These are phyloP conservation scores for Penicillium sp. DNA, from an alignment of 2,329 filamentous ascomycete genomes.

Conservation along the genomic window DNA sequence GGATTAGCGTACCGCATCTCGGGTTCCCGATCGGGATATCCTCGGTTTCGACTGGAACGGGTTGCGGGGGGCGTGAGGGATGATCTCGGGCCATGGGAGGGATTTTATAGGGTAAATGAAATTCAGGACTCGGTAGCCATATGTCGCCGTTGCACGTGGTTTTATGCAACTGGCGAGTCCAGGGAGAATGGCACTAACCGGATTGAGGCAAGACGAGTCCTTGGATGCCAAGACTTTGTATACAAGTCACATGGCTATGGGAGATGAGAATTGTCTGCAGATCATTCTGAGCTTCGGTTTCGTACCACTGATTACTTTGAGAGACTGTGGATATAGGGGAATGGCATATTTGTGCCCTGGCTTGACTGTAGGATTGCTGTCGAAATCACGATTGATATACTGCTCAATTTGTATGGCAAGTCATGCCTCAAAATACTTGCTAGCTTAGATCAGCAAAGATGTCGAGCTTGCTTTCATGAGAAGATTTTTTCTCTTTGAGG, in stretches of 20 bases:
- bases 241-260: neutral
- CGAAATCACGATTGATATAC: neutral
- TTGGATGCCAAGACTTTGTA: neutral
- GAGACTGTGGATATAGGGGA: too few species aligned
- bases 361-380: neutral
- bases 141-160: too few species aligned
- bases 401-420: neutral
- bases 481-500: neutral
- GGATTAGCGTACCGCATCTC: slow-evolving; percentile 13
- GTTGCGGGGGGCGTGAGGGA: neutral
- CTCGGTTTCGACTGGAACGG: neutral
- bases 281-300: too few species aligned
- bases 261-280: neutral
- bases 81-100: neutral
- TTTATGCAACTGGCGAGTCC: neutral
- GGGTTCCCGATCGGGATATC: slow-evolving; percentile 7
- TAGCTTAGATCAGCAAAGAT: neutral
- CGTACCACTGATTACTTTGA: too few species aligned
- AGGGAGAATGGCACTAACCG: neutral
- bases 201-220: neutral
- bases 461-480: neutral
- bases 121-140: too few species aligned
- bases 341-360: too few species aligned
- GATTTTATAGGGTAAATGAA: neutral
- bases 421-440: neutral